A percentile compares a stretch with the other conserved stretches of the same genome.
Evolutionary conservation across 2,329 filamentous ascomycete species (phyloP).

Genomic region (Fusarium agapanthi): DNA sequence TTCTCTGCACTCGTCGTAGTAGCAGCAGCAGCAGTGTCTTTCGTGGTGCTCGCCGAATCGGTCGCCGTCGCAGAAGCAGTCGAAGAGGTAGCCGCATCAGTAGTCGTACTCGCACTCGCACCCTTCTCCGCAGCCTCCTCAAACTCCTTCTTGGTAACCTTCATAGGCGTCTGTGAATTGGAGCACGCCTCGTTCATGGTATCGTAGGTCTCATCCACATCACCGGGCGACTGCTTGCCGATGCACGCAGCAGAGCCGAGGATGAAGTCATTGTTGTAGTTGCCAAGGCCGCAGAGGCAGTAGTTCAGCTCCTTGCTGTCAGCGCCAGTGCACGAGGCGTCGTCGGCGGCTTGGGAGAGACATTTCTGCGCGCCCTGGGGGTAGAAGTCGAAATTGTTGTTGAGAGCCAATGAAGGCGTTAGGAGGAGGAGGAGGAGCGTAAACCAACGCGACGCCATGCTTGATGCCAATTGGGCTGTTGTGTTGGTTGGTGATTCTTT

Average conservation of each 20-base stretch:
- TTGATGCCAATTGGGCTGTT: not conserved
- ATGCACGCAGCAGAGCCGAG: constrained; percentile 58
- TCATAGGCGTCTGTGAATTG: constrained; percentile 54
- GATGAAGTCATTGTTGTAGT: constrained; percentile 59
- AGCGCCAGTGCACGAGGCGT: constrained; percentile 52
- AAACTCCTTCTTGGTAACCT: constrained; percentile 53
- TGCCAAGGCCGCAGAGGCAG: constrained; percentile 55
- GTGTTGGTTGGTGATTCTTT: not conserved
- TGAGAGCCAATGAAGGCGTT: constrained; percentile 31
- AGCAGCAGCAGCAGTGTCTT: not conserved
- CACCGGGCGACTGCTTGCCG: constrained; percentile 44
- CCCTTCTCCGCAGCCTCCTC: constrained; percentile 40
- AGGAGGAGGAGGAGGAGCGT: constrained; percentile 45
- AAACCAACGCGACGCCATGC: constrained; percentile 44
- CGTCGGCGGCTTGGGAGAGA: constrained; percentile 51
- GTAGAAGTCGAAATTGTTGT: constrained; percentile 49
- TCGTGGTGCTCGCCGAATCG: not conserved
- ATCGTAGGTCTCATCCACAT: constrained; percentile 54
- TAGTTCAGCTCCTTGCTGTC: constrained; percentile 53
- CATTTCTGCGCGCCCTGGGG: constrained; percentile 50
- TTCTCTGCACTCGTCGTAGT: not conserved
- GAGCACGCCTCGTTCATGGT: constrained; percentile 56
- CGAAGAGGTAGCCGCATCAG: not conserved
- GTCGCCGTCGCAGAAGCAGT: constrained; percentile 1
- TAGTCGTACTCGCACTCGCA: not conserved